A percentile compares a stretch with the other conserved stretches of the same genome.
Evolutionary conservation across 2,329 filamentous ascomycete genomes (phyloP).

Genomic region (Colletotrichum lindemuthianum): DNA sequence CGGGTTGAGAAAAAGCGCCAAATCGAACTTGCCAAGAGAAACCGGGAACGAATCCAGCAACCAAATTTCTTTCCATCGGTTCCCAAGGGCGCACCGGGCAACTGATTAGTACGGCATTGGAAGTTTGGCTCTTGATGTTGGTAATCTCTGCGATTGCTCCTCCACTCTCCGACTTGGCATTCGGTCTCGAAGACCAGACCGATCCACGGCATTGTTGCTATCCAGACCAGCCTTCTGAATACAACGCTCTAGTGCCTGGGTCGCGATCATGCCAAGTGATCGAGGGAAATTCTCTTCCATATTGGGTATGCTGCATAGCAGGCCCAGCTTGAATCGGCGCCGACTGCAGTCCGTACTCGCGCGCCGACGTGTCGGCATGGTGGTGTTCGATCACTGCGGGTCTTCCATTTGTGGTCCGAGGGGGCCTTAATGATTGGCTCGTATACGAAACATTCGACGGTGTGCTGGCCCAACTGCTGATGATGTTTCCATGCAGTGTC

Average conservation of each 20-base stretch:
- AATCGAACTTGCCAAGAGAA: conserved; percentile 81
- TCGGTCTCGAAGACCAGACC: no score
- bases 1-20: conserved; percentile 82
- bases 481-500: background rate
- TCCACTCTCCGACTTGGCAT: no score
- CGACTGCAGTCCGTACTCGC: conserved; percentile 7
- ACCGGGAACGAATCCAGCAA: conserved; percentile 81
- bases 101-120: conserved; percentile 25
- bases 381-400: conserved; percentile 1
- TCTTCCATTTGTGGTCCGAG: background rate
- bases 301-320: conserved; percentile 23
- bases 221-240: no score
- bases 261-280: background rate
- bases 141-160: no score
- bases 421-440: conserved; percentile 5
- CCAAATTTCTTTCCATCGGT: conserved; percentile 87
- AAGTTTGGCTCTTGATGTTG: no score
- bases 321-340: background rate
- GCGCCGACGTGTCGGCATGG: conserved; percentile 3
- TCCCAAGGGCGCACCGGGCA: conserved; percentile 68
- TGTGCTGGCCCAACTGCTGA: background rate
- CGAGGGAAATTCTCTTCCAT: background rate
- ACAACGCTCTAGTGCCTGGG: background rate
- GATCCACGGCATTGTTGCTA: no score
- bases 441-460: conserved; percentile 5